phyloP scores from a whole-genome alignment of 192 early-diverging fungal genomes.

The Pilaira anomala region DNA sequence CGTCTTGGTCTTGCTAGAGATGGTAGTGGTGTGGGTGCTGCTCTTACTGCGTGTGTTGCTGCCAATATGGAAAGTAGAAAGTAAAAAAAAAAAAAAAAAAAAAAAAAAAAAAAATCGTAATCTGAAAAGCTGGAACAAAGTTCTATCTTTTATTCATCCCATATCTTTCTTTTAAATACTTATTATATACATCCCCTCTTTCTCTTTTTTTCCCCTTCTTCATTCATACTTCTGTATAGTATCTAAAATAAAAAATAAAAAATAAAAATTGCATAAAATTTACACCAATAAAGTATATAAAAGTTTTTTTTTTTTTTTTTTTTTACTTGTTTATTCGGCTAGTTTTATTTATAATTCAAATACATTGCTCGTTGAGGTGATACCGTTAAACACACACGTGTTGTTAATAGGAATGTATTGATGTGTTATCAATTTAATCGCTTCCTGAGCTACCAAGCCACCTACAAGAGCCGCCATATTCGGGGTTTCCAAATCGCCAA shows the following conservation, averaged over 20 bases:
- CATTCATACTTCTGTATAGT: background rate
- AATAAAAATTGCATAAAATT: background rate
- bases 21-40: conserved; percentile 42
- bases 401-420: conserved; percentile 95
- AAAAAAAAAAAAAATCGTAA: background rate
- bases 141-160: background rate
- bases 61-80: conserved; percentile 13
- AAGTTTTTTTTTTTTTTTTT: conserved; percentile 4
- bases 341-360: conserved; percentile 19
- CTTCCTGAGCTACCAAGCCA: conserved; percentile 89
- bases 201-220: background rate
- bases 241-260: background rate
- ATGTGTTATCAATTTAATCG: conserved; percentile 91
- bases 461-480: conserved; percentile 83
- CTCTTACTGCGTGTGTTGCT: conserved; percentile 35
- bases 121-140: background rate
- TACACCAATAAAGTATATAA: background rate
- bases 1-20: conserved; percentile 37
- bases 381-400: conserved; percentile 80
- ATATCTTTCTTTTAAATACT: background rate
- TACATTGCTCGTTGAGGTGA: conserved; percentile 50
- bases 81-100: conserved; percentile 3
- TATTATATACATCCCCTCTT: background rate
- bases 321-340: background rate
- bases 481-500: conserved; percentile 75